Evolutionary conservation across 345 rosid species (phyloP).

Genomic region (Ceriops zippeliana): DNA sequence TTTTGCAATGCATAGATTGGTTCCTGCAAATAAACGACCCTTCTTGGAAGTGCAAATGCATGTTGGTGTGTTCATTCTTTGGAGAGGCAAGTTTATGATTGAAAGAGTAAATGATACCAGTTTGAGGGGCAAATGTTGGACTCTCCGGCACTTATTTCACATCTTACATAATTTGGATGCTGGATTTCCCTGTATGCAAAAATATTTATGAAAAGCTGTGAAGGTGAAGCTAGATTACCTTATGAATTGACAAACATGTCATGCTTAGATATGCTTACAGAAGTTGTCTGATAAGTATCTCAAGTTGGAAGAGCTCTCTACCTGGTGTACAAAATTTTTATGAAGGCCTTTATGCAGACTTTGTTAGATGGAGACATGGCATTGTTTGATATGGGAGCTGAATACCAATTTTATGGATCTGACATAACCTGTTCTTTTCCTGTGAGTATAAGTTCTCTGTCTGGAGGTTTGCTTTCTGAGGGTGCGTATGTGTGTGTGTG

Average conservation of each 20-base stretch:
- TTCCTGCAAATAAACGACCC: neutral
- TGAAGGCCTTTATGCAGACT: constrained; percentile 44
- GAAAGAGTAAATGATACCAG: no score
- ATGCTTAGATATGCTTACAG: constrained; percentile 2
- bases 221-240: neutral
- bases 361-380: constrained; percentile 87
- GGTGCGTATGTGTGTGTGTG: no score
- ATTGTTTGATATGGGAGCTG: constrained; percentile 96
- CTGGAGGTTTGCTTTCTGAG: neutral
- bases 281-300: neutral
- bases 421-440: constrained; percentile 96
- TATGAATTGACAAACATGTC: no score
- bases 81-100: no score
- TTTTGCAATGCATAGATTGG: neutral
- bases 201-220: neutral
- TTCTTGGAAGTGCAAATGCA: no score
- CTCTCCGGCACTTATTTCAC: no score
- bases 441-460: constrained; percentile 40
- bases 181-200: neutral
- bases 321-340: neutral
- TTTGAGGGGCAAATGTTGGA: no score
- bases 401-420: constrained; percentile 86
- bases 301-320: constrained; percentile 2
- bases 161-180: no score
- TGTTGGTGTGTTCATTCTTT: no score